Evolutionary conservation across 2,329 filamentous ascomycete species (phyloP), one percentile per base, ranked within the genome.

Genomic region (Pyricularia sp.): DNA sequence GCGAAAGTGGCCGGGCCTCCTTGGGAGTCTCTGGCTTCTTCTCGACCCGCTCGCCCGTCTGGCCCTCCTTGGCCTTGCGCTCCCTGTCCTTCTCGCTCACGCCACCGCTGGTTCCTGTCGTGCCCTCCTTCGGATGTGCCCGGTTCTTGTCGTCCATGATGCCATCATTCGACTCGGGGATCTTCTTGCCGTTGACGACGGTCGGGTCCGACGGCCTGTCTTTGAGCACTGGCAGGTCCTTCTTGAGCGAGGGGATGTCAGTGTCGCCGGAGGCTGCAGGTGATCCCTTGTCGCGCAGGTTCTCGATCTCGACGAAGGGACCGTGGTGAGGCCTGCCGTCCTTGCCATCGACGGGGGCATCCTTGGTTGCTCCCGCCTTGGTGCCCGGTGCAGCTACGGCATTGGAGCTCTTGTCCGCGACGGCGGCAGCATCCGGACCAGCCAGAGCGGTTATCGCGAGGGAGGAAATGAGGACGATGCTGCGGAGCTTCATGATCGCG

Each of bases 291-390:
- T 75, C 78, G 73, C 74, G 74, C 66, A 73, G 67, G 71, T 73
- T 72, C 70, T 85, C 81, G 20, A 83, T 85, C 71, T 89, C 88
- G 69, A 94, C 88, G 75, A 88, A 90, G 6, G 95, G 95, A 1
- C 95, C 95, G 25, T 90, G 88, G 77, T 97, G 94, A 65, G 95
- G 95, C 81, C 94, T 95, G 65, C 95, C 95, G 80, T 98, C 95
- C 74, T 91, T 90, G 64, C 94, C 94, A 77, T 98, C 95, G 25
- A 97, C 90, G 0, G 94, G 94, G 69, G 92, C 92, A 81, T 95
- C 90, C 77, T 93, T 93, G 69, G 81, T 84, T 28, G 59, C 12
- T 36, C 83, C 82, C 11, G 76, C 75, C 68, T 79, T 80, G 59
- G 70, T 71, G 71, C 66, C 30, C 3, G 71, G 68, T 33, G 72